Evolutionary conservation across 2,329 filamentous ascomycete genomes (phyloP), one percentile per base, ranked within the genome.

Genomic region (Didymosphaeria variabile): DNA sequence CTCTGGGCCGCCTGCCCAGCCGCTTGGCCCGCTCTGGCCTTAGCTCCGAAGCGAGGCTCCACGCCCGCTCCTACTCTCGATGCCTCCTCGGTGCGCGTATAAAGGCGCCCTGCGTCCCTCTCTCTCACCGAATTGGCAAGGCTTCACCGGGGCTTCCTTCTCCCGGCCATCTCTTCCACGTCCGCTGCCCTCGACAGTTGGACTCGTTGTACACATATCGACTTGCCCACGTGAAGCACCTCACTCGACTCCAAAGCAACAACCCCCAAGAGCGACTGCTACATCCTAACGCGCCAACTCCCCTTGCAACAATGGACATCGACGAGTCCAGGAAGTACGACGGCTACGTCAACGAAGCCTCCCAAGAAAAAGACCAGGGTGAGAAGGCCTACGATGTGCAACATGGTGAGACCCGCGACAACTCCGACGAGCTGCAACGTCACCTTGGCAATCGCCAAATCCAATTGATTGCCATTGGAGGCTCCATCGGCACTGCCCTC

Each of bases 401-500:
- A 59, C 64, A 68, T 58, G 72, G 73, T 55, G 66, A 68, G 12
- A 63, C 75, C 38, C 65, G 62, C 59, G 74, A 78, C 63, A 76
- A 78, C 53, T 65, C 70, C 55, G 76, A 79, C 64, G 72, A 77
- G 55, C 70, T 80, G 17, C 76, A 79, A 61, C 75, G 78, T 51
- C 73, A 73, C 64, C 75, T 80, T 10, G 74, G 74, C 38, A 79
- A 79, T 53, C 75, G 78, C 36, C 77, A 79, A 58, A 79, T 80
- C 23, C 78, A 80, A 58, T 70, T 77, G 19, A 80, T 80, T 42
- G 78, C 77, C 55, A 79, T 80, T 58, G 78, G 78, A 50, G 78
- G 78, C 36, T 76, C 73, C 54, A 79, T 80, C 52, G 78, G 78
- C 53, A 80, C 78, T 46, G 77, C 85, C 2, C 79, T 88, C 57